Base-by-base conservation (phyloP, 257 asterid species). In the Thymus quinquecostatus region DNA sequence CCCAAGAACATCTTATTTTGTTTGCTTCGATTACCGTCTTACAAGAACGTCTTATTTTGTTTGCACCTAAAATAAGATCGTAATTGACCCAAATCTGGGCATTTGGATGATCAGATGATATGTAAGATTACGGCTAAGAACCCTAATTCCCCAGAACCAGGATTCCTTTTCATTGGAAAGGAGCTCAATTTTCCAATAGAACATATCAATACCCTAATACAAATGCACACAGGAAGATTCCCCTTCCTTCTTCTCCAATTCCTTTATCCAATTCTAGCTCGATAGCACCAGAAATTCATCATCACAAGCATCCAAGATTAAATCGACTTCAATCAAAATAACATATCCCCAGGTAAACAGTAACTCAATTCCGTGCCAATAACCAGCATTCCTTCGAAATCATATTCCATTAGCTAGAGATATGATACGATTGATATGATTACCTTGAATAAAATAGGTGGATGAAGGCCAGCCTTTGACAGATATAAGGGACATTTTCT, bases 401-500 rank as follows among this genome's bases (percentile, higher is more conserved):
- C 38, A 3, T 3, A 36, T 60, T 29, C 21, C 13, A 29, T 56
- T 56, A 32, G 41, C 10, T 4, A 6, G 34, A 5, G 64, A 49
- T 5, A 1, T 34, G 7, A 30, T 28, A 4, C 28, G 56, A 50
- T 21, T 12, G 45, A 44, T 45, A 10, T 43, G 10, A 63, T 21
- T 70, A 84, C 86, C 86, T 75, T 78, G 63, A 10, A 80, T 66
- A 53, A 60, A 84, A 64, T 75, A 84, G 28, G 82, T 58, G n/a
- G 86, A 72, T 32, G 89, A 78, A 55, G 89, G 89, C 89, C 89
- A 84, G 14, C 83, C 85, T 48, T 76, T 80, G 56, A 75, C 27
- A 9, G 89, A 75, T 7, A 60, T n/a, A 47, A 66, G 62, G 28
- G 89, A 45, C 83, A 75, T 44, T 6, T 76, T 66, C 38, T 82